Evolutionary conservation across 257 asterid species (phyloP).

Genomic region (Pogostemon cablin): DNA sequence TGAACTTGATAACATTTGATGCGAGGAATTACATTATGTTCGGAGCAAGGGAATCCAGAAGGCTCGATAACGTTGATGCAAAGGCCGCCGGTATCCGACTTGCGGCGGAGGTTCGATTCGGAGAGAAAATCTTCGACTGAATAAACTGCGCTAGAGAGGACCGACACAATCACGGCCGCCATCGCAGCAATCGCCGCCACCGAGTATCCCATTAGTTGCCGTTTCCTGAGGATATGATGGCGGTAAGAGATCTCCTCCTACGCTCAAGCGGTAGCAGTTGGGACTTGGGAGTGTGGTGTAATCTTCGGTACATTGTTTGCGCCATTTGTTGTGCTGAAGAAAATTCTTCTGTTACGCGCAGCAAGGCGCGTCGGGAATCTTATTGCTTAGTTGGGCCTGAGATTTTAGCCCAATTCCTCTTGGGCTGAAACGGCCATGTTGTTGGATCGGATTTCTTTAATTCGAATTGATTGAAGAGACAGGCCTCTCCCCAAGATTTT

Average conservation of each 20-base stretch:
- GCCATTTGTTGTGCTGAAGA: neutral
- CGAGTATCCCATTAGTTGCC: slow-evolving; percentile 34
- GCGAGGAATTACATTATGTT: slow-evolving; percentile 62
- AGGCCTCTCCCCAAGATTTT: too few species aligned
- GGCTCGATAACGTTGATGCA: slow-evolving; percentile 72
- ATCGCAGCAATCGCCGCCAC: slow-evolving; percentile 32
- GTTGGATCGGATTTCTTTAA: neutral
- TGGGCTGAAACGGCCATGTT: neutral
- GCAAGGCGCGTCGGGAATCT: slow-evolving; percentile 26
- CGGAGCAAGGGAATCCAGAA: slow-evolving; percentile 82
- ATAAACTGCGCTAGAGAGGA: slow-evolving; percentile 42
- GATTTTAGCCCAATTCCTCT: neutral
- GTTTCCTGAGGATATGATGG: slow-evolving; percentile 20
- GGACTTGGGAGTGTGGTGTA: neutral
- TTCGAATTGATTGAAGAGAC: too few species aligned
- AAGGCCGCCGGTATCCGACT: slow-evolving; percentile 55
- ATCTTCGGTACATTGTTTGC: slow-evolving; percentile 24
- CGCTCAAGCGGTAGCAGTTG: slow-evolving; percentile 31
- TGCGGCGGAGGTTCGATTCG: slow-evolving; percentile 42
- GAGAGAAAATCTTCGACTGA: slow-evolving; percentile 39
- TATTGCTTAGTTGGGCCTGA: neutral
- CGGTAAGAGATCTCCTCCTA: slow-evolving; percentile 34
- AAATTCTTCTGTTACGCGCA: slow-evolving; percentile 23
- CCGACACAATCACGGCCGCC: slow-evolving; percentile 30
- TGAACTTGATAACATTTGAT: slow-evolving; percentile 10